Percentiles rank a stretch among this genome's conserved stretches.
Conservation (phyloP, 805 yeast species). For the Lipomyces lipofer region DNA sequence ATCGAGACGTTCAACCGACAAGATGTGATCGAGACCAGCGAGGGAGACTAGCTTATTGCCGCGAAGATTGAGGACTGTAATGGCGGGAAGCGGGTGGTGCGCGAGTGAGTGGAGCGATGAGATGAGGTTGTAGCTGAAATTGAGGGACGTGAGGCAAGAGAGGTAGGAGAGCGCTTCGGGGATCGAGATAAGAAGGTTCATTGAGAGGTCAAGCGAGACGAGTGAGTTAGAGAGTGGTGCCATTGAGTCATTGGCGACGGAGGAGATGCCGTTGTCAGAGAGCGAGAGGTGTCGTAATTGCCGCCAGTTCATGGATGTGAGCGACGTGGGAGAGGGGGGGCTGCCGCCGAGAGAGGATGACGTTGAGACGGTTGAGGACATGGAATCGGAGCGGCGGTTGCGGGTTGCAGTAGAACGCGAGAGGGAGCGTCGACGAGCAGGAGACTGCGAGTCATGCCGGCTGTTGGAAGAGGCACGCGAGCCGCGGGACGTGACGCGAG, state of each 20-base stretch:
- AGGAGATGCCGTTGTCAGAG: slow-evolving; percentile 44
- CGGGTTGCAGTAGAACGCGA: slow-evolving; percentile 1
- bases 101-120: slow-evolving; percentile 26
- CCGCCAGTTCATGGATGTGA: slow-evolving; percentile 40
- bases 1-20: slow-evolving; percentile 31
- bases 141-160: slow-evolving; percentile 55
- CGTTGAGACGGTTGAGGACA: slow-evolving; percentile 24
- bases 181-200: slow-evolving; percentile 50
- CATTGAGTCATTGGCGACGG: slow-evolving; percentile 39
- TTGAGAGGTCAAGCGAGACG: slow-evolving; percentile 55
- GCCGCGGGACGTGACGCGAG: slow-evolving; percentile 21
- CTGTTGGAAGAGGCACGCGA: slow-evolving; percentile 6
- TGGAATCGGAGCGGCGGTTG: slow-evolving; percentile 11
- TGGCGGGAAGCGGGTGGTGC: slow-evolving; percentile 27
- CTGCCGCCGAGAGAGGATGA: slow-evolving; percentile 34
- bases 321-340: slow-evolving; percentile 29
- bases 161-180: slow-evolving; percentile 58
- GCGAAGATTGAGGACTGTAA: slow-evolving; percentile 31
- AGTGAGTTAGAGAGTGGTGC: slow-evolving; percentile 39
- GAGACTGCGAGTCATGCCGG: slow-evolving; percentile 9
- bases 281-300: slow-evolving; percentile 46
- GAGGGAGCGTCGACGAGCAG: slow-evolving; percentile 14
- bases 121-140: slow-evolving; percentile 61
- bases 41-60: slow-evolving; percentile 31
- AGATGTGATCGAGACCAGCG: slow-evolving; percentile 34